A percentile compares a stretch with the other conserved stretches of the same genome.
These are phyloP conservation scores for Vaccinium corymbosum DNA, from an alignment of 148 eudicot genomes.

Conservation along the genomic window DNA sequence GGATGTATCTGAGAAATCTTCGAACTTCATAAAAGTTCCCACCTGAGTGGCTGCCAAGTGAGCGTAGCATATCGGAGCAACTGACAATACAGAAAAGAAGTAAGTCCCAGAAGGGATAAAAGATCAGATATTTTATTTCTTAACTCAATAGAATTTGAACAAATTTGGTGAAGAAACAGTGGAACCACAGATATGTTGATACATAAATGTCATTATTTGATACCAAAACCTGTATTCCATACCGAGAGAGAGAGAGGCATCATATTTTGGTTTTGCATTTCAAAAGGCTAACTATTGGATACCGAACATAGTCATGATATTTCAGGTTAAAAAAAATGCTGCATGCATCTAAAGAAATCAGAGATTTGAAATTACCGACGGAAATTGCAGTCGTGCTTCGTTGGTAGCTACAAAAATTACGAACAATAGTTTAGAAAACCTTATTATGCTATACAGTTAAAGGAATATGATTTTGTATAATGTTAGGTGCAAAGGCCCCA, in stretches of 20 bases:
- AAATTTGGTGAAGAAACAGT: background rate
- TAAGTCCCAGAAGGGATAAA: background rate
- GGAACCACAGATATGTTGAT: background rate
- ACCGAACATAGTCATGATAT: background rate
- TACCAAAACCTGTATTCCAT: background rate
- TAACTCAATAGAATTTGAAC: background rate
- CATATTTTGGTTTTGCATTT: background rate
- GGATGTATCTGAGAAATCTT: conserved; percentile 65
- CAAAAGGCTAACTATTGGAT: background rate
- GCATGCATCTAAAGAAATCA: background rate
- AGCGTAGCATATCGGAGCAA: conserved; percentile 89
- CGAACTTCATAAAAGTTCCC: conserved; percentile 78
- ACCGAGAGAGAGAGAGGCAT: background rate
- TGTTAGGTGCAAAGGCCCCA: background rate
- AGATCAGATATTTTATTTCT: background rate
- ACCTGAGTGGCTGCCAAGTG: conserved; percentile 92
- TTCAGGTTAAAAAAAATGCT: background rate
- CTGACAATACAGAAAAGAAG: conserved; percentile 31
- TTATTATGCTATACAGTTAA: background rate
- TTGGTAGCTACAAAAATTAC: conserved; percentile 56
- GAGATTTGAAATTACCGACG: conserved; percentile 47
- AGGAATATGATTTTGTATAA: background rate
- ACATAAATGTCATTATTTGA: background rate
- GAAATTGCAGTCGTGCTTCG: conserved; percentile 92
- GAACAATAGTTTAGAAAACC: conserved; percentile 5